Percentiles rank a stretch among this genome's conserved stretches.
Conservation (phyloP, 148 eudicot species). For the Nyssa sinensis region DNA sequence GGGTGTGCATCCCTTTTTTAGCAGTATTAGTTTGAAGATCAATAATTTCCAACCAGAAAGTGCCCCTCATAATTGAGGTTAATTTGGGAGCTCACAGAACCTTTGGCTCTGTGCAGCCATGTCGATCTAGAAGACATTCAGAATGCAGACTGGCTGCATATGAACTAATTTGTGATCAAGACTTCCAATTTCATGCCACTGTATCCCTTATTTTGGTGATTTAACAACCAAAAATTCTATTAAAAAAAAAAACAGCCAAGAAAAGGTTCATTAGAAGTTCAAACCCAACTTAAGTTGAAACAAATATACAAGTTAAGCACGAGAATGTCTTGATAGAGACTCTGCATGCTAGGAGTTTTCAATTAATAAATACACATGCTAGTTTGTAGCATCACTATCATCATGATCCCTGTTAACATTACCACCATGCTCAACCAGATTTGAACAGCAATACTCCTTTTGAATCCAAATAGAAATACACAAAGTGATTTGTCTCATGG, state of each 20-base stretch:
- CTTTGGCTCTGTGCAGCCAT: background rate
- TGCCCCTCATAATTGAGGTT: no score
- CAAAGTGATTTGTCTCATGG: constrained; percentile 94
- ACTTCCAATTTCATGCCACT: background rate
- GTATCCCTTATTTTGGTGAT: background rate
- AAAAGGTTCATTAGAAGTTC: background rate
- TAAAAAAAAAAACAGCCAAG: background rate
- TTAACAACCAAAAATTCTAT: background rate
- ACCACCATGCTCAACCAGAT: constrained; percentile 60
- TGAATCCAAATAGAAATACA: constrained; percentile 91
- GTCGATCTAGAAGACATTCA: no score
- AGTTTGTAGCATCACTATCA: constrained; percentile 4
- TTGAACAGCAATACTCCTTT: constrained; percentile 90
- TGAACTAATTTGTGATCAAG: background rate
- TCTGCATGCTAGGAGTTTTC: background rate
- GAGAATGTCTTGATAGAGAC: background rate
- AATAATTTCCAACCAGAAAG: no score
- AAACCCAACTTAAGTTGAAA: background rate
- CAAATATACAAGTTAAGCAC: constrained; percentile 15
- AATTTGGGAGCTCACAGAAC: no score
- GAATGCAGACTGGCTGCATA: no score
- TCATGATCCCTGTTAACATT: background rate
- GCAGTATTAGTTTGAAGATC: no score
- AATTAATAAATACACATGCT: constrained; percentile 3
- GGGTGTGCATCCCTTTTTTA: no score